These are phyloP conservation scores for Monosporascus sp. DNA, from an alignment of 2,329 filamentous ascomycete species.

Conservation along the genomic window DNA sequence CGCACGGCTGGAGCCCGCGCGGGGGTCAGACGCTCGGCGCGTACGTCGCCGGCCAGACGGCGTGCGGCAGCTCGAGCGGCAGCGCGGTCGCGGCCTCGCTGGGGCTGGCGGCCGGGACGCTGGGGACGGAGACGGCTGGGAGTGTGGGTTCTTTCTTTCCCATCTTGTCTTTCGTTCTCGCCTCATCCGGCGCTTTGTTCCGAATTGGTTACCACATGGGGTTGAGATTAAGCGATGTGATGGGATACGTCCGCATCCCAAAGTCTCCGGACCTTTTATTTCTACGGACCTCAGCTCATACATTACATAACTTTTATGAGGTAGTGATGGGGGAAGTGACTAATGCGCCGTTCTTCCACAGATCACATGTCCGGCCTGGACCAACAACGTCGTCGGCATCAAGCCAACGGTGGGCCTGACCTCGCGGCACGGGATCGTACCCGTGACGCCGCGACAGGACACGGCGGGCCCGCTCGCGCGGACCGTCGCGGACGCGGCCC, in stretches of 20 bases:
- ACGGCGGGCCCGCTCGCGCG: constrained; percentile 62
- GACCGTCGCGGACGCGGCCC: constrained; percentile 63
- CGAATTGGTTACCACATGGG: too few species aligned
- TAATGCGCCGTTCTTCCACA: too few species aligned
- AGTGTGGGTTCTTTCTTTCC: constrained; percentile 23
- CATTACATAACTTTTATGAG: too few species aligned
- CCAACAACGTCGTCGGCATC: constrained; percentile 64
- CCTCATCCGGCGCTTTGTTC: too few species aligned
- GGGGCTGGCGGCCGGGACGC: constrained; percentile 50
- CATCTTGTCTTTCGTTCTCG: too few species aligned
- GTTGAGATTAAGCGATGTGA: too few species aligned
- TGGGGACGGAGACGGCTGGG: constrained; percentile 62
- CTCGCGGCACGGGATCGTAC: constrained; percentile 56
- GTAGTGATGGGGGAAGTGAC: too few species aligned
- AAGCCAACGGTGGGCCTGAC: constrained; percentile 73
- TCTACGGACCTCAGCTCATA: too few species aligned
- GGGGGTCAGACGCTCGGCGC: constrained; percentile 57
- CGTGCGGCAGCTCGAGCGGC: constrained; percentile 55
- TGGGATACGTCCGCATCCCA: too few species aligned
- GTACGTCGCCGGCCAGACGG: constrained; percentile 56
- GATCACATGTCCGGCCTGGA: constrained; percentile 49
- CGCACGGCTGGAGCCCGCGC: constrained; percentile 57
- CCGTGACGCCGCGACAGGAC: constrained; percentile 61
- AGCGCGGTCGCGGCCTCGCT: constrained; percentile 55
- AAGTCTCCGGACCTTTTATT: too few species aligned